Evolutionary conservation across 192 early-diverging fungal genomes (phyloP), one percentile per base, ranked within the genome.

Genomic region (Coemansia brasiliensis): DNA sequence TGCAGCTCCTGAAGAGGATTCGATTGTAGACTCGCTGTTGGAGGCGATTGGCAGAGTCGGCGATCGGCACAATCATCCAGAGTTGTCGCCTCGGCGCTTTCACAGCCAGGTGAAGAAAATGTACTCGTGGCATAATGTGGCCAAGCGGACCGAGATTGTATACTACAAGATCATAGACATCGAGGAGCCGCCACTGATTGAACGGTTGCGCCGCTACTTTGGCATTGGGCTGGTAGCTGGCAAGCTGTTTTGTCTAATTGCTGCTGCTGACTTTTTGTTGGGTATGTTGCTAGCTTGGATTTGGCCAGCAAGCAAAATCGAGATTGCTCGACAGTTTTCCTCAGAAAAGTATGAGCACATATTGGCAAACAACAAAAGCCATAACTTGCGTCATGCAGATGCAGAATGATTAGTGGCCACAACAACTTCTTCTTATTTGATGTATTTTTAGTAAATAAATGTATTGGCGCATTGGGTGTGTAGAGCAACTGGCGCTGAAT

Each of bases 41-140:
- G 80, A 80, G 46, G 89, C 94, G 8, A 90, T 96, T 20, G 79
- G 79, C 13, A 83, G 77, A 57, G 85, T 95, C 8, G 52, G 71
- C 39, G 59, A 58, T 10, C 64, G 80, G 16, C 29, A 60, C 38
- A 75, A 74, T 16, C 74, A 80, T 46, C 79, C 84, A 17, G 82
- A 89, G 45, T 78, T 88, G 17, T 71, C 86, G 48, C 87, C 89
- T 10, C 75, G 61, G 52, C 72, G 71, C 44, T 87, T 95, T 50
- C 94, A 99, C 63, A 81, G 85, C 37, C 83, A 89, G 41, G 86
- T 99, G 7, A 87, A 89, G 57, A 84, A 86, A 43, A 98, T 98
- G 93, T 99, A 99, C 74, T 92, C 90, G 66, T 99, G 96, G 96
- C 82, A 84, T 20, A 89, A 99, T 71, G 94, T 99, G 20, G 95